Conservation (phyloP, 2,329 filamentous ascomycete genomes). For the Ceratocystis colombiana region DNA sequence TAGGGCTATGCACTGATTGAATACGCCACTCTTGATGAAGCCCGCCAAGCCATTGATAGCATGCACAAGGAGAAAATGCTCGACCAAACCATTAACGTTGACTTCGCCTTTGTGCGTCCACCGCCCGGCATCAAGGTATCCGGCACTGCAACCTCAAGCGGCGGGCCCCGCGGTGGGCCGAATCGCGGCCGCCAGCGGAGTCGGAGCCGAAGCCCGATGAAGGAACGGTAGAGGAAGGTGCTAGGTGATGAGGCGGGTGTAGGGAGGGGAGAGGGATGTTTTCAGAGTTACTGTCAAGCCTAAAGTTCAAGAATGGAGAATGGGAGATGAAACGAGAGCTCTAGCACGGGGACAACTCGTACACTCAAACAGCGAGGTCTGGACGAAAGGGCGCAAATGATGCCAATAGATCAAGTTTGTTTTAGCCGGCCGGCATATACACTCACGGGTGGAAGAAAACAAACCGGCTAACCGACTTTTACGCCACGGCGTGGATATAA, state of each 20-base stretch:
- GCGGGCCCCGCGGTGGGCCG: conserved; percentile 33
- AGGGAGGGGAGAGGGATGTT: neutral
- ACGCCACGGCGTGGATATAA: too few relatives aligned
- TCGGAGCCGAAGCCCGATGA: conserved; percentile 38
- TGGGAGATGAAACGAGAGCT: neutral
- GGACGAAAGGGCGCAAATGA: neutral
- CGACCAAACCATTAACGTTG: conserved; percentile 69
- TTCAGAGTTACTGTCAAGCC: neutral
- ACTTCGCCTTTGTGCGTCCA: conserved; percentile 77
- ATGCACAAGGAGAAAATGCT: conserved; percentile 68
- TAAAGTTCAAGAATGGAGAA: neutral
- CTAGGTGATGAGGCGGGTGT: neutral
- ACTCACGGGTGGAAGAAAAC: neutral
- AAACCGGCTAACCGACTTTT: neutral
- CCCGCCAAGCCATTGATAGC: conserved; percentile 69
- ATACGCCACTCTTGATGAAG: conserved; percentile 68
- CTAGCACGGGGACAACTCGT: neutral
- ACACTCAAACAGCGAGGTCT: neutral
- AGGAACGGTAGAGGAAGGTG: neutral
- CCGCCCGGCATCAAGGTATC: conserved; percentile 48
- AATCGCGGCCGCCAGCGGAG: conserved; percentile 35
- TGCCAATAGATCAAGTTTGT: neutral
- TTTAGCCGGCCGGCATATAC: neutral
- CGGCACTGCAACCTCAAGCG: conserved; percentile 27
- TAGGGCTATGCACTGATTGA: conserved; percentile 81